Percentiles rank a stretch among this genome's conserved stretches.
Evolutionary conservation across 2,329 filamentous ascomycete genomes (phyloP).

Genomic region (Botrytis squamosa): DNA sequence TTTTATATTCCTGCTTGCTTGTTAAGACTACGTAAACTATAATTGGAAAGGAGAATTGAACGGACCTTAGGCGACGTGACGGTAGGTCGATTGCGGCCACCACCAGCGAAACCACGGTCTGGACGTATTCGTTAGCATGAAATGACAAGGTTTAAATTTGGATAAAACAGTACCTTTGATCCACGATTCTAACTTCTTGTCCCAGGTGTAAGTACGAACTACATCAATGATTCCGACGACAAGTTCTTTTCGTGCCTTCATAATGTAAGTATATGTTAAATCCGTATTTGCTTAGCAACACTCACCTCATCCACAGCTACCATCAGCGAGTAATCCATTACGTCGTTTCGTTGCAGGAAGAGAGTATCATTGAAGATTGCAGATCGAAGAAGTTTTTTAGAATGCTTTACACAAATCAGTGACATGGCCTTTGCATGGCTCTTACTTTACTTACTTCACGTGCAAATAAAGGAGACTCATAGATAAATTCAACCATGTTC

Average conservation of each 20-base stretch:
- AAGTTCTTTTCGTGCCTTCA: constrained; percentile 70
- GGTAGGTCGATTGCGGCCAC: constrained; percentile 80
- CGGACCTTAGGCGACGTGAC: constrained; percentile 90
- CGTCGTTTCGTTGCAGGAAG: constrained; percentile 89
- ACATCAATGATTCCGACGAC: constrained; percentile 98
- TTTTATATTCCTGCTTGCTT: constrained; percentile 71
- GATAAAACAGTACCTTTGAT: constrained; percentile 63
- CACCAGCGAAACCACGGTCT: constrained; percentile 75
- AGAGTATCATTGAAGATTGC: constrained; percentile 98
- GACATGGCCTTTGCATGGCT: not conserved
- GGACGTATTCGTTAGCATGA: not conserved
- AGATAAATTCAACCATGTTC: constrained; percentile 99
- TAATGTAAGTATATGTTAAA: constrained; percentile 9
- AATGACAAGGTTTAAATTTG: not conserved
- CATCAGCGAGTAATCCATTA: constrained; percentile 99
- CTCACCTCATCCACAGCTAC: constrained; percentile 82
- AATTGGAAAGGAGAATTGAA: not conserved
- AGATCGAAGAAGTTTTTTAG: constrained; percentile 85
- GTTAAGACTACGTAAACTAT: constrained; percentile 1
- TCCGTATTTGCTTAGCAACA: not conserved
- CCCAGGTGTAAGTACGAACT: constrained; percentile 98
- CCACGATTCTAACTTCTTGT: constrained; percentile 99
- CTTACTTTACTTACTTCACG: constrained; percentile 55
- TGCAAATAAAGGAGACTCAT: constrained; percentile 91
- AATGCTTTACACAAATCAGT: constrained; percentile 53